A percentile compares a stretch with the other conserved stretches of the same genome.
Evolutionary conservation across 805 yeast genomes (phyloP).

Genomic region (Schwanniomyces sp.): DNA sequence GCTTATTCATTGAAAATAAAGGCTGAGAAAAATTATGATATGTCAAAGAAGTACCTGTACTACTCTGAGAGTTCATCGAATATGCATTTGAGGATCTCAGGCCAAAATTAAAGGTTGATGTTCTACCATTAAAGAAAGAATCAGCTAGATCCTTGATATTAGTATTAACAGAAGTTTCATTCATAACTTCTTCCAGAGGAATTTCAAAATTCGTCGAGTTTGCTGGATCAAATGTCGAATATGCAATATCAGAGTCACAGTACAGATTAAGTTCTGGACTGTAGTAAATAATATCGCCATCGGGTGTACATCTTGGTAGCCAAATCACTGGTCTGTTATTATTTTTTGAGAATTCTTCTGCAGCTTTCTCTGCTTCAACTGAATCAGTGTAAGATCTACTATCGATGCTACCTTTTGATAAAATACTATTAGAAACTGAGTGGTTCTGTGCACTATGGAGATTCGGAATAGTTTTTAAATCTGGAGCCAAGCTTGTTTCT

Average conservation of each 20-base stretch:
- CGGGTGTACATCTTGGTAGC: slow-evolving; percentile 60
- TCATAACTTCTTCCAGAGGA: slow-evolving; percentile 23
- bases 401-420: slow-evolving; percentile 2
- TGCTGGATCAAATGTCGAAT: slow-evolving; percentile 28
- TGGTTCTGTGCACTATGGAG: slow-evolving; percentile 1
- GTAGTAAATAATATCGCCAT: slow-evolving; percentile 57
- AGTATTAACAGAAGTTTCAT: slow-evolving; percentile 15
- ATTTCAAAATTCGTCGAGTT: slow-evolving; percentile 22
- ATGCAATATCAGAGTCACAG: slow-evolving; percentile 55
- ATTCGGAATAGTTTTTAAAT: slow-evolving; percentile 8
- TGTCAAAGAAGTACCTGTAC: slow-evolving; percentile 20
- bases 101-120: slow-evolving; percentile 25
- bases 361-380: slow-evolving; percentile 29
- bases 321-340: slow-evolving; percentile 39
- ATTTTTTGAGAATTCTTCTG: slow-evolving; percentile 18
- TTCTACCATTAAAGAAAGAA: slow-evolving; percentile 6
- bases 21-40: slow-evolving; percentile 45
- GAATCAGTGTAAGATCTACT: slow-evolving; percentile 13
- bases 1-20: slow-evolving; percentile 34
- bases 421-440: slow-evolving; percentile 9
- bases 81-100: slow-evolving; percentile 42
- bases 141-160: slow-evolving; percentile 3
- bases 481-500: slow-evolving; percentile 31
- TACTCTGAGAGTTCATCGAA: slow-evolving; percentile 20
- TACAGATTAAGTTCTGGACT: slow-evolving; percentile 60